Conservation (phyloP, 805 yeast genomes). For the Suhomyces tanzawaensis region DNA sequence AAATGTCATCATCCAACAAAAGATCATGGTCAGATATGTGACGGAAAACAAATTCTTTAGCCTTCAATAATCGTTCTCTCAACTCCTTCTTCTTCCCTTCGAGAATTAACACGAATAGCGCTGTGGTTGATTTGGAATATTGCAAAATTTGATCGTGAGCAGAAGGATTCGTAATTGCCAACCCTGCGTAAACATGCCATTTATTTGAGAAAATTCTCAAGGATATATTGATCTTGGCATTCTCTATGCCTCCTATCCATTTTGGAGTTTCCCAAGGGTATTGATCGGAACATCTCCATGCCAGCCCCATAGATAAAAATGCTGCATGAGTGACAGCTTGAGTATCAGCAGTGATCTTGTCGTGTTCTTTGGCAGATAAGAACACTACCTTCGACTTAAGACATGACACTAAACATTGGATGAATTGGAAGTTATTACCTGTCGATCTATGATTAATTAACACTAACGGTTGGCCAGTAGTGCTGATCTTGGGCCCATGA, state of each 20-base stretch:
- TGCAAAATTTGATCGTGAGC: conserved; percentile 91
- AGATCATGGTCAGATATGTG: conserved; percentile 53
- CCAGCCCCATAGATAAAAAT: conserved; percentile 92
- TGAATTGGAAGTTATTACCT: conserved; percentile 54
- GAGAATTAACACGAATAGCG: conserved; percentile 79
- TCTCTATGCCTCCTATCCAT: conserved; percentile 93
- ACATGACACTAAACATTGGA: conserved; percentile 64
- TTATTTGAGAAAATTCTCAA: conserved; percentile 87
- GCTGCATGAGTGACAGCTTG: conserved; percentile 99
- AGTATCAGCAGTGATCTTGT: conserved; percentile 93
- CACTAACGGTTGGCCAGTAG: conserved; percentile 92
- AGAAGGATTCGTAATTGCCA: conserved; percentile 92
- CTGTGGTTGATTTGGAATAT: conserved; percentile 81
- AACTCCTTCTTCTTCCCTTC: conserved; percentile 62
- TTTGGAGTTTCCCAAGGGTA: conserved; percentile 89
- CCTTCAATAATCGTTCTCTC: conserved; percentile 54
- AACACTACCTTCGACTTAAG: conserved; percentile 75
- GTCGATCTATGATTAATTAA: conserved; percentile 71
- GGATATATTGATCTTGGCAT: conserved; percentile 92
- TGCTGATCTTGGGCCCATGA: conserved; percentile 89
- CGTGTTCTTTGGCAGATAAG: conserved; percentile 85
- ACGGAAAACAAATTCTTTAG: conserved; percentile 75
- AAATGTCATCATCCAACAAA: conserved; percentile 70
- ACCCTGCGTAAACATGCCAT: conserved; percentile 98
- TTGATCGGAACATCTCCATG: conserved; percentile 80